These are phyloP conservation scores for Metschnikowia lachancei DNA, from an alignment of 805 yeast genomes.

Conservation along the genomic window DNA sequence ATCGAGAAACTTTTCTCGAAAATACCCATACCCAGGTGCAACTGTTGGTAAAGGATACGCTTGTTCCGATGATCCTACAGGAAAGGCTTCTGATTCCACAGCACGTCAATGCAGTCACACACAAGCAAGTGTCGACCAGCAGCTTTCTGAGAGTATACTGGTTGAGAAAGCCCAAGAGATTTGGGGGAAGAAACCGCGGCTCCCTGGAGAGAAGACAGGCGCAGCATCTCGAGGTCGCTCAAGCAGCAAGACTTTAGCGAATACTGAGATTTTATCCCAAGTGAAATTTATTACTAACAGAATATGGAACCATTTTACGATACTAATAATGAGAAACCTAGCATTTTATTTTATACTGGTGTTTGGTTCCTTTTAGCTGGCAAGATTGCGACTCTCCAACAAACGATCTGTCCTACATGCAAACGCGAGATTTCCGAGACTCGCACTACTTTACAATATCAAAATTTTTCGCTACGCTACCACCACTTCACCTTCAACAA, in stretches of 20 bases:
- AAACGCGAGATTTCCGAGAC: conserved; percentile 3
- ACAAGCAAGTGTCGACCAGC: conserved; percentile 24
- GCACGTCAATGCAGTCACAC: conserved; percentile 27
- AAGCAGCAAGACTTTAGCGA: conserved; percentile 1
- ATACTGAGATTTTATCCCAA: neutral
- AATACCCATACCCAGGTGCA: conserved; percentile 27
- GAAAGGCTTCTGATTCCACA: conserved; percentile 10
- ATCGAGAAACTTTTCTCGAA: conserved; percentile 29
- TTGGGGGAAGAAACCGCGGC: neutral
- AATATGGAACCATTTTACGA: too few relatives aligned
- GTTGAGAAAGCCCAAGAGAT: conserved; percentile 20
- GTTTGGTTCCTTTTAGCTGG: too few relatives aligned
- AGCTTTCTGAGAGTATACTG: conserved; percentile 35
- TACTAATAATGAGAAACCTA: too few relatives aligned
- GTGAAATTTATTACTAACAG: too few relatives aligned
- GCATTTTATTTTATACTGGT: too few relatives aligned
- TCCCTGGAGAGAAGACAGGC: conserved; percentile 12
- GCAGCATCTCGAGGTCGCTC: conserved; percentile 5
- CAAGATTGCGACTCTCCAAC: neutral
- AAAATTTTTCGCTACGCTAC: conserved; percentile 10
- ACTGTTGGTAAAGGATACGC: conserved; percentile 26
- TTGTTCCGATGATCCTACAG: conserved; percentile 26
- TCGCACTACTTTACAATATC: conserved; percentile 9
- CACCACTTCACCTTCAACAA: neutral
- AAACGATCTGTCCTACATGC: neutral